phyloP scores from a whole-genome alignment of 441 rosid genomes.

The Mallotus repandus region DNA sequence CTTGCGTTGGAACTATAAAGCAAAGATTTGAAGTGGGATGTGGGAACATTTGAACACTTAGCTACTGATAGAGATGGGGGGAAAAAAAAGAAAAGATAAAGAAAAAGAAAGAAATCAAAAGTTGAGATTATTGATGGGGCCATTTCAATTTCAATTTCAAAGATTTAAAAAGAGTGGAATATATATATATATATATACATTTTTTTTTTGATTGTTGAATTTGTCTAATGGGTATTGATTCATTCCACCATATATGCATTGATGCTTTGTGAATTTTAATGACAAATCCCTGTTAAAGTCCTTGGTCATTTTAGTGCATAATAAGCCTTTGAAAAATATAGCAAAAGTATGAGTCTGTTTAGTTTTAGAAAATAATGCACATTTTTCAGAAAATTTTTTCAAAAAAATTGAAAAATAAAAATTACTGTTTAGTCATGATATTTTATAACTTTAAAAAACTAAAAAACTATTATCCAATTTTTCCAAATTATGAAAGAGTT shows the following conservation, averaged over 20 bases:
- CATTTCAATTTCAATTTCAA: too few relatives aligned
- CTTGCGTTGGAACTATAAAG: slow-evolving; percentile 37
- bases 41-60: not conserved
- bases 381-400: too few relatives aligned
- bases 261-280: slow-evolving; percentile 12
- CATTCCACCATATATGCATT: not conserved
- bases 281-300: not conserved
- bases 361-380: too few relatives aligned
- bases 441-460: too few relatives aligned
- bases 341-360: too few relatives aligned
- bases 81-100: not conserved
- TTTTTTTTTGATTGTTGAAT: not conserved
- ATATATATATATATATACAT: too few relatives aligned
- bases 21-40: slow-evolving; percentile 21
- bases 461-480: too few relatives aligned
- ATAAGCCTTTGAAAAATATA: too few relatives aligned
- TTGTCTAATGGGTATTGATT: slow-evolving; percentile 4
- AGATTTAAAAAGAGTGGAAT: not conserved
- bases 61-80: not conserved
- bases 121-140: not conserved
- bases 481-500: too few relatives aligned
- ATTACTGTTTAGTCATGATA: too few relatives aligned
- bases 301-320: not conserved
- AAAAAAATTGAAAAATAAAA: too few relatives aligned
- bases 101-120: not conserved